Evolutionary conservation across 129 eudicot genomes (phyloP), one percentile per base, ranked within the genome.

Genomic region (Logfia minima): DNA sequence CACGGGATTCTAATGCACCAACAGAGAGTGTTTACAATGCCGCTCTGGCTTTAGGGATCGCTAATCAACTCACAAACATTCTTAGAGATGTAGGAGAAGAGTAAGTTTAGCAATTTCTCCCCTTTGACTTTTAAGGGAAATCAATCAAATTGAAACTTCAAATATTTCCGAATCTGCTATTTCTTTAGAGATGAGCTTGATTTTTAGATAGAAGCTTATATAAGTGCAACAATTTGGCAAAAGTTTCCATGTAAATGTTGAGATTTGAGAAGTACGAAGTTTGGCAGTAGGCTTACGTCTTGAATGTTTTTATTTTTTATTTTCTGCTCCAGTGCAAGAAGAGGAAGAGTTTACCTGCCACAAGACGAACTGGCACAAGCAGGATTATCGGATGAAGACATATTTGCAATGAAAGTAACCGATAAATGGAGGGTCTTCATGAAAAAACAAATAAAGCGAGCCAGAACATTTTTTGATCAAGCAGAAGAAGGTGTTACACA

Each of bases 61-160:
- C 99, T 5, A 95, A 95, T 87, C 99, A 95, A 82, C 82, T 95
- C 66, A 95, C 99, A 6, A 95, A 95, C 85, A 95, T 95, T 39
- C 96, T 95, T 28, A 82, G 99, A 71, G 99, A 95, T 77, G 99
- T 95, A 18, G 99, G 99, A 84, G 99, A 95, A 86, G 99, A 95
- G 99, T 95, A 88, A 88, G 97, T 85, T 66, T 34, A 37, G 10
- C 75, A 34, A 55, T 16, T 10, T 22, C 48, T 10, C 52, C 16
- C n/a, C 39, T 63, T 71, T 61, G 37, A 14, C 21, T 62, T 79
- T 43, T 16, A 7, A 28, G 37, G 62, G 22, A 45, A 62, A 19
- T 41, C 41, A 68, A 10, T 43, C 39, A 56, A 59, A n/a, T 24
- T 58, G 11, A 53, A 35, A 77, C 28, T 35, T 52, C 28, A 67